Conservation (phyloP, 768 basidiomycete genomes). For the Paxillus ammoniavirescens region DNA sequence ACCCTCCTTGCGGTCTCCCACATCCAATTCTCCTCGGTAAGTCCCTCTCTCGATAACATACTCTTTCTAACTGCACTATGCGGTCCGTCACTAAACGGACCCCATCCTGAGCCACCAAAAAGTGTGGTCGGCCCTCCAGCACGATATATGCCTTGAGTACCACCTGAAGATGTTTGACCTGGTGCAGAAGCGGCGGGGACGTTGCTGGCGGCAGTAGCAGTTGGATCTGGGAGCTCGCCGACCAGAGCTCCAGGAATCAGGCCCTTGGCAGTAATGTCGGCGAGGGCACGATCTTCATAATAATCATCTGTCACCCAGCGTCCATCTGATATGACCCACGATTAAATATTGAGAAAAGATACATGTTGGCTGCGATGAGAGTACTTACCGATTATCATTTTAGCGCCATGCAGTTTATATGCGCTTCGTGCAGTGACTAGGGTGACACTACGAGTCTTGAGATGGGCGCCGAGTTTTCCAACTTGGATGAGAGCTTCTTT, state of each 20-base stretch:
- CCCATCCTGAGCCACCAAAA: conserved; percentile 81
- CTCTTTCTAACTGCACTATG: conserved; percentile 83
- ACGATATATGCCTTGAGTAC: conserved; percentile 72
- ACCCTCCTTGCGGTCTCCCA: conserved; percentile 67
- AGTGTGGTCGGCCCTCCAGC: conserved; percentile 92
- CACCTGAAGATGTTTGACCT: conserved; percentile 39
- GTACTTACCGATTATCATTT: conserved; percentile 77
- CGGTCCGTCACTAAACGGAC: conserved; percentile 87
- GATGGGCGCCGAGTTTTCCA: conserved; percentile 85
- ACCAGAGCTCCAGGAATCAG: conserved; percentile 81
- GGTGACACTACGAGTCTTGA: conserved; percentile 90
- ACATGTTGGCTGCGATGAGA: not conserved
- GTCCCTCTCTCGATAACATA: conserved; percentile 71
- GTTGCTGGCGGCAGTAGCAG: conserved; percentile 45
- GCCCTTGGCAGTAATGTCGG: conserved; percentile 77
- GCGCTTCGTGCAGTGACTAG: conserved; percentile 90
- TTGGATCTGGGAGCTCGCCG: conserved; percentile 78
- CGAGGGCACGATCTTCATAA: conserved; percentile 81
- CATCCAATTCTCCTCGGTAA: conserved; percentile 95
- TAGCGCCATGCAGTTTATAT: conserved; percentile 91
- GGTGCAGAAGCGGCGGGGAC: conserved; percentile 36
- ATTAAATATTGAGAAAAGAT: not conserved
- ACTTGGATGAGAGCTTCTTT: conserved; percentile 89
- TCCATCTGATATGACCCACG: conserved; percentile 56
- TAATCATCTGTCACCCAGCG: conserved; percentile 95